Evolutionary conservation across 1,284 basidiomycete species (phyloP).

Genomic region (Cryptococcus amylolentus): DNA sequence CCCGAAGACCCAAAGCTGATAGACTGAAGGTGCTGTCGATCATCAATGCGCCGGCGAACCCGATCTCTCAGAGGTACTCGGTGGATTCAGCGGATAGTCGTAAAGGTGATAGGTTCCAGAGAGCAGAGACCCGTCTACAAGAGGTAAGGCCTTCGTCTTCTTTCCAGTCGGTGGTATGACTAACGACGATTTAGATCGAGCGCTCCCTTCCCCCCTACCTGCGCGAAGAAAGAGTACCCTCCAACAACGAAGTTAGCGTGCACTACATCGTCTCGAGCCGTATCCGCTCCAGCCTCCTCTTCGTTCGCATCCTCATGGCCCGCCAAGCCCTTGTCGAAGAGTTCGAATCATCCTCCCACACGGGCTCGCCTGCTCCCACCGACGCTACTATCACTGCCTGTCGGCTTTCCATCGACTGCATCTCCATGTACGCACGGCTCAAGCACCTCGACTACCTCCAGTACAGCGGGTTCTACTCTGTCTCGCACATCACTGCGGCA

Average conservation of each 20-base stretch:
- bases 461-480: conserved; percentile 9
- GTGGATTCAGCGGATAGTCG: conserved; percentile 1
- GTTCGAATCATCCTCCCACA: background rate
- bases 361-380: background rate
- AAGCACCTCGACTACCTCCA: conserved; percentile 8
- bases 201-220: conserved; percentile 8
- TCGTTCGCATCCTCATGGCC: conserved; percentile 9
- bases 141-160: conserved; percentile 2
- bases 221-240: background rate
- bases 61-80: conserved; percentile 7
- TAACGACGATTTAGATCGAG: conserved; percentile 7
- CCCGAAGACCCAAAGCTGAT: background rate
- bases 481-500: conserved; percentile 12
- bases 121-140: conserved; percentile 4
- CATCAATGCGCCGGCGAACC: conserved; percentile 9
- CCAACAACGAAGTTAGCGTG: conserved; percentile 1
- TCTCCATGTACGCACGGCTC: conserved; percentile 5
- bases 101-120: conserved; percentile 1
- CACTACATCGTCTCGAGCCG: conserved; percentile 6
- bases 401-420: conserved; percentile 5
- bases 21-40: conserved; percentile 5
- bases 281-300: conserved; percentile 6
- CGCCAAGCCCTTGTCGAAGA: conserved; percentile 14
- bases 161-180: background rate
- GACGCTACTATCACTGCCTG: conserved; percentile 7